Conservation (phyloP, 2,329 filamentous ascomycete species). For the Hypomyces perniciosus region DNA sequence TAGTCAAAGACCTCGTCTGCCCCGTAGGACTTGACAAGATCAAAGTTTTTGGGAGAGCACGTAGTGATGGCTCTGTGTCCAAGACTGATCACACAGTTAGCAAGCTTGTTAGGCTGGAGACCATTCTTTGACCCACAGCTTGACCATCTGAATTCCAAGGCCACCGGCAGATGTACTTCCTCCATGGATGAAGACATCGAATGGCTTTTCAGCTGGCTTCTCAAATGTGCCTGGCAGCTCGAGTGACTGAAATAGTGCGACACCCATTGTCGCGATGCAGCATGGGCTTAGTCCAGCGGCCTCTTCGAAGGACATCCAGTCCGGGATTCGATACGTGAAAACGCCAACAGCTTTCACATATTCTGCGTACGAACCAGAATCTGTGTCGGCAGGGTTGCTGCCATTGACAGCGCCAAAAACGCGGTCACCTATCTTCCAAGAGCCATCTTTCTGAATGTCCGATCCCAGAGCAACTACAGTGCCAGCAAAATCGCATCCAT, state of each 20-base stretch:
- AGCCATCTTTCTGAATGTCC: neutral
- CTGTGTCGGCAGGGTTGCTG: conserved; percentile 11
- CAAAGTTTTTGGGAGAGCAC: neutral
- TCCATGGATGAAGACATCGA: conserved; percentile 20
- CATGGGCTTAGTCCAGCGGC: conserved; percentile 15
- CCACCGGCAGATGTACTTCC: conserved; percentile 17
- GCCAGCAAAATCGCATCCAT: neutral
- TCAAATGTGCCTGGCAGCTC: conserved; percentile 15
- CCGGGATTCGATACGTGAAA: conserved; percentile 13
- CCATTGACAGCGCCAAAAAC: conserved; percentile 20
- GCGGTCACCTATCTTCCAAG: conserved; percentile 21
- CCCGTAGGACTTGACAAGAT: neutral
- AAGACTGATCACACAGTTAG: neutral
- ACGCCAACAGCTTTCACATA: conserved; percentile 13
- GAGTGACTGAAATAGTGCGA: conserved; percentile 17
- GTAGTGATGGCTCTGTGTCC: conserved; percentile 1
- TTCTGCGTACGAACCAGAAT: conserved; percentile 18
- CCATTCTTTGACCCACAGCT: conserved; percentile 16
- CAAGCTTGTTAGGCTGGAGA: too few relatives aligned
- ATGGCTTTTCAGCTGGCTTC: conserved; percentile 11
- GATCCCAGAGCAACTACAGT: neutral
- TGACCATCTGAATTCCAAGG: conserved; percentile 20
- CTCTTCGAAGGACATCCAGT: conserved; percentile 13
- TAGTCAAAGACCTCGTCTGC: conserved; percentile 36
- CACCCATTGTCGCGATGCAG: conserved; percentile 17